Evolutionary conservation across 2,329 filamentous ascomycete species (phyloP).

Genomic region (Huntiella savannae): DNA sequence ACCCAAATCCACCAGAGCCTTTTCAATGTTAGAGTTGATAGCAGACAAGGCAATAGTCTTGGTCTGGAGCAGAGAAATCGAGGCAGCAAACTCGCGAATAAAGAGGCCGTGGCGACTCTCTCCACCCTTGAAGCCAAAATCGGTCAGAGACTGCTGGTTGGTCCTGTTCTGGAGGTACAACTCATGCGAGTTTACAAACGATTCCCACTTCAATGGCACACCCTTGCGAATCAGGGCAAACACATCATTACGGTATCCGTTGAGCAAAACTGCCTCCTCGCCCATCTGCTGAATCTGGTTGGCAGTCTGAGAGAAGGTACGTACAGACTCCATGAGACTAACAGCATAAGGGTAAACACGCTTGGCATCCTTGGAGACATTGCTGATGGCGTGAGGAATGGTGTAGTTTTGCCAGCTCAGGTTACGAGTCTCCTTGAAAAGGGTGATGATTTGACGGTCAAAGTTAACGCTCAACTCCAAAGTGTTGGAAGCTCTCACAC

Average conservation of each 20-base stretch:
- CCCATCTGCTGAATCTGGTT: slow-evolving; percentile 70
- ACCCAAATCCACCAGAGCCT: slow-evolving; percentile 63
- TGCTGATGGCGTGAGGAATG: slow-evolving; percentile 85
- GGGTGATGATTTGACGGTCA: slow-evolving; percentile 84
- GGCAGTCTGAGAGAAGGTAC: slow-evolving; percentile 75
- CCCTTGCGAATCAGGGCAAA: slow-evolving; percentile 71
- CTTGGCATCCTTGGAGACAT: slow-evolving; percentile 96
- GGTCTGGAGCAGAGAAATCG: slow-evolving; percentile 70
- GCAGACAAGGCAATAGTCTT: slow-evolving; percentile 65
- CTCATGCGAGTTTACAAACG: slow-evolving; percentile 93
- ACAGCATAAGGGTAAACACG: slow-evolving; percentile 95
- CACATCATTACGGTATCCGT: slow-evolving; percentile 81
- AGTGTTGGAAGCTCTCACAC: slow-evolving; percentile 71
- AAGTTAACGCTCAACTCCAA: slow-evolving; percentile 90
- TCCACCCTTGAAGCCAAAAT: slow-evolving; percentile 31
- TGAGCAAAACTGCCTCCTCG: slow-evolving; percentile 70
- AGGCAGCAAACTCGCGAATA: slow-evolving; percentile 76
- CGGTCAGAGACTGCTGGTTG: slow-evolving; percentile 24
- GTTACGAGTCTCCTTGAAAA: slow-evolving; percentile 98
- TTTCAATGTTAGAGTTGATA: slow-evolving; percentile 66
- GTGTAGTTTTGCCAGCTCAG: slow-evolving; percentile 87
- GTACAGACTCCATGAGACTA: slow-evolving; percentile 96
- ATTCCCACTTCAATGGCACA: slow-evolving; percentile 85
- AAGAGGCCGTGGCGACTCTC: slow-evolving; percentile 95
- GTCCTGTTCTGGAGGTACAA: slow-evolving; percentile 42